These are phyloP conservation scores for Phytophthora pseudosyringae DNA, from an alignment of 352 stramenopile genomes.

Conservation along the genomic window DNA sequence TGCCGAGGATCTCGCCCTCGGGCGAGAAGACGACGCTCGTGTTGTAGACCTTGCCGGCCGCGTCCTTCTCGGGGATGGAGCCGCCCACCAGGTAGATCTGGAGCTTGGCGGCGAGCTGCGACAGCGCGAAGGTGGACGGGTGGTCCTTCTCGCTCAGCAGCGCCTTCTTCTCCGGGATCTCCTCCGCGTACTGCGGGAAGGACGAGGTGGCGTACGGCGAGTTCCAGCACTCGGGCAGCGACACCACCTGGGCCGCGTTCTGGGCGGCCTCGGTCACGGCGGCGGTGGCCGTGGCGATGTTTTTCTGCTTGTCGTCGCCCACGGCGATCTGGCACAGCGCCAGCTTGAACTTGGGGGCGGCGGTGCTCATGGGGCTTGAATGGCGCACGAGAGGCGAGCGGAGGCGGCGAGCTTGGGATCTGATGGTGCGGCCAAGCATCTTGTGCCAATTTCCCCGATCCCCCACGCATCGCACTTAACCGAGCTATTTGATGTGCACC, in stretches of 20 bases:
- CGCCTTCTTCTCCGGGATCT: constrained; percentile 85
- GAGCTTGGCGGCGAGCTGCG: constrained; percentile 89
- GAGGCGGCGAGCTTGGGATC: constrained; percentile 33
- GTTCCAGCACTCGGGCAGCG: constrained; percentile 97
- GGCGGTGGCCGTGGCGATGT: constrained; percentile 79
- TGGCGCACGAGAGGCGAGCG: constrained; percentile 22
- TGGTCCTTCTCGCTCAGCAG: constrained; percentile 66
- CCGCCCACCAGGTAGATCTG: constrained; percentile 97
- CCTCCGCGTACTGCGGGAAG: constrained; percentile 98
- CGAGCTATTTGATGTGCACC: constrained; percentile 4
- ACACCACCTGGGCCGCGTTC: constrained; percentile 90
- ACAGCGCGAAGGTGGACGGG: constrained; percentile 89
- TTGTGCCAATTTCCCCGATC: constrained; percentile 19
- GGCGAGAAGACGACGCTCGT: constrained; percentile 98
- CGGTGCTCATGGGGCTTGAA: constrained; percentile 48
- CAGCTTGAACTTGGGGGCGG: constrained; percentile 84
- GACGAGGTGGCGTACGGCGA: constrained; percentile 97
- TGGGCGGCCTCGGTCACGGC: constrained; percentile 70
- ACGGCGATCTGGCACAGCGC: constrained; percentile 97
- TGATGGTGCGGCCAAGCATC: constrained; percentile 39
- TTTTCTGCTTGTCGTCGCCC: constrained; percentile 82
- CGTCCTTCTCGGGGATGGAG: constrained; percentile 94
- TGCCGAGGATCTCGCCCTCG: constrained; percentile 94
- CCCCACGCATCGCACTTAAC: neutral
- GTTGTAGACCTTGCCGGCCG: constrained; percentile 96